Percentiles rank a stretch among this genome's conserved stretches.
Conservation (phyloP, 2,329 filamentous ascomycete genomes). For the Colletotrichum melonis region DNA sequence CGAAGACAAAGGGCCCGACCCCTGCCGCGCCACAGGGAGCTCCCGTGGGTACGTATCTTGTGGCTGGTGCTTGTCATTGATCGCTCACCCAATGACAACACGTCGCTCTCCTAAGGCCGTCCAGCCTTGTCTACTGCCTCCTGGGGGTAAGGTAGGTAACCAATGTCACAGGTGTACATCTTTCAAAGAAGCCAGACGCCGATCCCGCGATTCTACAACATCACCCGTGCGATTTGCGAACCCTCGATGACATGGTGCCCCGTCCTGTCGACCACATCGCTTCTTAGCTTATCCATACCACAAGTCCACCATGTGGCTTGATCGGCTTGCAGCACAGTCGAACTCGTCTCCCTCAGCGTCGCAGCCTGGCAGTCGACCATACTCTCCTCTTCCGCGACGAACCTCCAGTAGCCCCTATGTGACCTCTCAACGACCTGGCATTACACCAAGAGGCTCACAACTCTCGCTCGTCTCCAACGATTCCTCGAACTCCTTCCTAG, state of each 20-base stretch:
- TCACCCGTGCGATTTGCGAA: background rate
- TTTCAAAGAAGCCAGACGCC: slow-evolving; percentile 6
- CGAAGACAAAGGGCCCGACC: slow-evolving; percentile 1
- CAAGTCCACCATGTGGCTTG: slow-evolving; percentile 80
- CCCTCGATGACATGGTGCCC: slow-evolving; percentile 21
- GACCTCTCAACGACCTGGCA: slow-evolving; percentile 74
- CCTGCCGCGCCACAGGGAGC: slow-evolving; percentile 26
- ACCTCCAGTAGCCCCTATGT: slow-evolving; percentile 76
- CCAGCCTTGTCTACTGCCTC: slow-evolving; percentile 24
- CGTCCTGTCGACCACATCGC: slow-evolving; percentile 8
- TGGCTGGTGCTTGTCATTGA: slow-evolving; percentile 9
- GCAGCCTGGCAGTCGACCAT: slow-evolving; percentile 73
- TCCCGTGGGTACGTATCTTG: background rate
- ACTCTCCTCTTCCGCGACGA: slow-evolving; percentile 76
- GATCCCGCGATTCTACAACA: background rate
- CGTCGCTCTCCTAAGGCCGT: slow-evolving; percentile 5
- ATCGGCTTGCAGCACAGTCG: slow-evolving; percentile 81
- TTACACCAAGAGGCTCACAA: slow-evolving; percentile 79
- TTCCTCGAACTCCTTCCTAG: slow-evolving; percentile 80
- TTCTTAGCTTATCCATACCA: slow-evolving; percentile 27
- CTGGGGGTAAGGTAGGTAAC: background rate
- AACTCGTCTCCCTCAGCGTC: slow-evolving; percentile 62
- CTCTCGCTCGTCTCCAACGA: slow-evolving; percentile 82
- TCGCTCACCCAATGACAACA: slow-evolving; percentile 19
- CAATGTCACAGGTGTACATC: slow-evolving; percentile 13